A percentile compares a stretch with the other conserved stretches of the same genome.
These are phyloP conservation scores for Prosopis cineraria DNA, from an alignment of 306 rosid genomes.

Conservation along the genomic window DNA sequence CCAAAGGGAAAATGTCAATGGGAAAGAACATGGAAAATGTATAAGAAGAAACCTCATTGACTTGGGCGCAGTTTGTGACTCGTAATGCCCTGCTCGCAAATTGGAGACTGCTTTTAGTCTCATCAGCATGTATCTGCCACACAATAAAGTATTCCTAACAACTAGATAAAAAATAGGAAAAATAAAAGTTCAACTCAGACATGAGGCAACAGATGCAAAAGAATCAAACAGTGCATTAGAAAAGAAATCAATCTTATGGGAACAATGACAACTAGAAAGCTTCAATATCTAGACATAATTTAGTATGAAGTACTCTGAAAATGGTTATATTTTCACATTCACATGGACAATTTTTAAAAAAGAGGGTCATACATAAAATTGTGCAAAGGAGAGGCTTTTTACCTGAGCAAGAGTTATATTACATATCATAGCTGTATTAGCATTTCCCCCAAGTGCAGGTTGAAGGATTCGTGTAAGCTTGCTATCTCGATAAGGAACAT, in stretches of 20 bases:
- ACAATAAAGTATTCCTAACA: conserved; percentile 34
- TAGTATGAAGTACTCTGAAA: conserved; percentile 1
- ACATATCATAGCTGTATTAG: conserved; percentile 94
- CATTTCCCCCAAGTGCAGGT: conserved; percentile 97
- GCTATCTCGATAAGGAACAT: conserved; percentile 98
- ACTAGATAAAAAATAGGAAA: conserved; percentile 27
- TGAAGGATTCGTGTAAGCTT: conserved; percentile 95
- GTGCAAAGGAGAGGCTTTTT: conserved; percentile 15
- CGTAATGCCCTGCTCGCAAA: conserved; percentile 98
- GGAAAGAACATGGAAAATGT: conserved; percentile 11
- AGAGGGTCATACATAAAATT: conserved; percentile 1
- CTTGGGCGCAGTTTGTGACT: conserved; percentile 91
- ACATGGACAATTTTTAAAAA: background rate
- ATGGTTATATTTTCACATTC: conserved; percentile 19
- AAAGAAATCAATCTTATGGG: conserved; percentile 20
- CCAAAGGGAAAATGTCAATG: conserved; percentile 29
- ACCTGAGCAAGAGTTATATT: conserved; percentile 95
- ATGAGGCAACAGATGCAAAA: conserved; percentile 21
- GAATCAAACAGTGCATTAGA: background rate
- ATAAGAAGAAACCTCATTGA: conserved; percentile 78
- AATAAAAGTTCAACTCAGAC: background rate
- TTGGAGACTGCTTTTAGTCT: conserved; percentile 96
- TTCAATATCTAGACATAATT: background rate
- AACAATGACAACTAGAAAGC: background rate
- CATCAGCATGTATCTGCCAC: conserved; percentile 88